Evolutionary conservation across 805 yeast species (phyloP).

Genomic region (Candida tibetensis): DNA sequence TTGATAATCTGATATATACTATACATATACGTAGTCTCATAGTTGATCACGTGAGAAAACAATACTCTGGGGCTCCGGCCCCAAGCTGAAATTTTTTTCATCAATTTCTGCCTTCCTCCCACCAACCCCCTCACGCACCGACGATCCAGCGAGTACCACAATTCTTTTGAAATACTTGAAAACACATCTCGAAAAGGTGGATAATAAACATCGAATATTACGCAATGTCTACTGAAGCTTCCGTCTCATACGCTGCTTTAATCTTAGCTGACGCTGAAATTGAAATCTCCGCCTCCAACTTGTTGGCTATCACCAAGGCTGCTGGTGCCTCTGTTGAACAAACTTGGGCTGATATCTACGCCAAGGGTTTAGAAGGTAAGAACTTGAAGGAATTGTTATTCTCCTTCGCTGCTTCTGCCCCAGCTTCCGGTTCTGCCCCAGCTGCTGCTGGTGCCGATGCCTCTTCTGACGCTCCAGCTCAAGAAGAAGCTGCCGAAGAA

Average conservation of each 20-base stretch:
- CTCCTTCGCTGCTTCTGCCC: constrained; percentile 49
- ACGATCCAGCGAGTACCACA: constrained; percentile 2
- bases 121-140: constrained; percentile 2
- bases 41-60: too few relatives aligned
- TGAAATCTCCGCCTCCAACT: constrained; percentile 87
- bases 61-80: constrained; percentile 11
- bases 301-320: constrained; percentile 70
- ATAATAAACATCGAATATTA: background rate
- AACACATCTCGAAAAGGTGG: constrained; percentile 1
- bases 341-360: constrained; percentile 85
- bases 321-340: constrained; percentile 79
- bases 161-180: background rate
- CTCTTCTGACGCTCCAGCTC: constrained; percentile 51
- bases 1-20: too few relatives aligned
- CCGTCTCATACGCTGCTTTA: constrained; percentile 97
- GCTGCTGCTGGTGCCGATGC: constrained; percentile 34
- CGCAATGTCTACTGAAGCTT: constrained; percentile 80
- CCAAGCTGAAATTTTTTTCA: constrained; percentile 3
- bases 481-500: constrained; percentile 20
- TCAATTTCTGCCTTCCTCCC: background rate
- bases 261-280: constrained; percentile 96
- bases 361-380: constrained; percentile 84
- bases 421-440: constrained; percentile 37
- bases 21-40: too few relatives aligned
- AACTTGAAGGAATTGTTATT: constrained; percentile 74